Percentiles rank a stretch among this genome's conserved stretches.
Evolutionary conservation across 2,329 filamentous ascomycete genomes (phyloP).

Genomic region (Clonostachys rhizophaga): DNA sequence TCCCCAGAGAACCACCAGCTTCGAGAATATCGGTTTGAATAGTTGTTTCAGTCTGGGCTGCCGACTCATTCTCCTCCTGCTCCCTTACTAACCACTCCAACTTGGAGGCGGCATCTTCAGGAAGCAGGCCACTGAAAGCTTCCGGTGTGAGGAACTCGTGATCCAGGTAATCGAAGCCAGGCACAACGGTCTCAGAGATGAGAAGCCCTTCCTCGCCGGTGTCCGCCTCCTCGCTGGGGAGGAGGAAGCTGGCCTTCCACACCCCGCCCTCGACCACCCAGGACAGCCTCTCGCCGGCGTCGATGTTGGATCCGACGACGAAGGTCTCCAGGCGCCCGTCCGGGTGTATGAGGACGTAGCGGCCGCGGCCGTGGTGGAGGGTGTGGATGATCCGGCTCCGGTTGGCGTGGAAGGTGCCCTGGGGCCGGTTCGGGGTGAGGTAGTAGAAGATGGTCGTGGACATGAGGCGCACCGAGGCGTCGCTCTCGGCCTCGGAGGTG

Average conservation of each 20-base stretch:
- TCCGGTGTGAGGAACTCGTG: slow-evolving; percentile 59
- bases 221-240: slow-evolving; percentile 31
- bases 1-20: too few relatives aligned
- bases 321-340: slow-evolving; percentile 54
- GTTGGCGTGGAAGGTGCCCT: slow-evolving; percentile 61
- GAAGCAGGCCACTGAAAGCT: slow-evolving; percentile 45
- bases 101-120: slow-evolving; percentile 39
- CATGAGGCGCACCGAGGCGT: slow-evolving; percentile 40
- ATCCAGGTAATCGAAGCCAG: slow-evolving; percentile 63
- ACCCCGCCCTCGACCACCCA: slow-evolving; percentile 67
- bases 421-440: slow-evolving; percentile 47
- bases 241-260: slow-evolving; percentile 60
- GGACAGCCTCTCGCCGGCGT: slow-evolving; percentile 55
- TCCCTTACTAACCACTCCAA: slow-evolving; percentile 38
- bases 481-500: slow-evolving; percentile 23
- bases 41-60: too few relatives aligned
- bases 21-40: too few relatives aligned
- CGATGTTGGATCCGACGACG: slow-evolving; percentile 54
- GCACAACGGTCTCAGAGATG: slow-evolving; percentile 65
- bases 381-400: slow-evolving; percentile 59
- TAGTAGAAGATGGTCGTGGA: slow-evolving; percentile 63
- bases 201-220: slow-evolving; percentile 38
- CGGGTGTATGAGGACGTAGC: slow-evolving; percentile 61
- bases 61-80: background rate
- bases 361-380: slow-evolving; percentile 55